Evolutionary conservation across 352 stramenopile genomes (phyloP), one percentile per base, ranked within the genome.

Genomic region (Pythium oligandrum): DNA sequence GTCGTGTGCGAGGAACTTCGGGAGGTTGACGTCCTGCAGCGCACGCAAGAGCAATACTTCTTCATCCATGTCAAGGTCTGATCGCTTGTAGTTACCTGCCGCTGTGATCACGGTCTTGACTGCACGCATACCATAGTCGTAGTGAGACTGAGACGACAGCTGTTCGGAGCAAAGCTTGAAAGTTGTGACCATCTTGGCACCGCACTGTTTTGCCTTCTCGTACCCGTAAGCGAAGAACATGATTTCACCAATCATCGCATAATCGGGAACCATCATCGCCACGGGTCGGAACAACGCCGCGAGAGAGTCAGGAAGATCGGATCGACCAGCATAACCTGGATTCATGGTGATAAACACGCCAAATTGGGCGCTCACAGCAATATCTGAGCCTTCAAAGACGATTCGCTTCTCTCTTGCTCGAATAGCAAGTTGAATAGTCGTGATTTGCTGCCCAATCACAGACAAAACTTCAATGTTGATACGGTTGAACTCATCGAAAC

Each of bases 271-370:
- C 95, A 98, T 98, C 95, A 98, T 98, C 4, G 95, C 95, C 31
- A 98, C 95, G 0, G 95, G 95, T 26, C 95, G 82, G 57, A 98
- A 98, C 2, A 98, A 61, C 6, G 93, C 95, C 36, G 96, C 93
- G 3, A 98, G 73, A 11, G 97, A 98, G 61, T 98, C 95, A 0
- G 95, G 95, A 7, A 98, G 70, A 51, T 98, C 95, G 0, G 89
- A 96, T 4, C 95, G 88, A 8, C 95, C 95, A 12, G 95, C 95
- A 60, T 98, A 98, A 4, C 84, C 93, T 2, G 93, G 93, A 67
- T 98, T 98, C 93, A 98, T 98, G 0, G 93, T 98, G 57, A 98
- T 98, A 57, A 97, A 98, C 4, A 98, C 90, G 1, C 86, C 90
- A 55, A 98, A 98, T 53, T 98, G 85, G 8, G 83, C 71, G 42